phyloP scores from a whole-genome alignment of 2,329 filamentous ascomycete genomes.

The Annulohypoxylon truncatum region DNA sequence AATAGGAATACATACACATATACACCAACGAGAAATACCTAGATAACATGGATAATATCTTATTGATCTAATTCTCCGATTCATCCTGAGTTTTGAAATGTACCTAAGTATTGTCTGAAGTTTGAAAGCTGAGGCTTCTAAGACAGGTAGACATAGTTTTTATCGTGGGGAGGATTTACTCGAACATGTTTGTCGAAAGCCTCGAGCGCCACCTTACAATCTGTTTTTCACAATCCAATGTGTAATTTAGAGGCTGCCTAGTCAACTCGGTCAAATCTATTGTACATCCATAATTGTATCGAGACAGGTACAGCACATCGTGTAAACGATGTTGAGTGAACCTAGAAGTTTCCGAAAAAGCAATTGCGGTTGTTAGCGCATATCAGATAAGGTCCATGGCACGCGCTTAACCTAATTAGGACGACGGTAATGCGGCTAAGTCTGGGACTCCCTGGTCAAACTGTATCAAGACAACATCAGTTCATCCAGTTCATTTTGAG shows the following conservation, averaged over 20 bases:
- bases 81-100: neutral
- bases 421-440: constrained; percentile 34
- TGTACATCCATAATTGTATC: too few species aligned
- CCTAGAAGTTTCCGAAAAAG: neutral
- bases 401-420: constrained; percentile 14
- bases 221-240: too few species aligned
- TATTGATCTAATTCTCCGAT: neutral
- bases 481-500: neutral
- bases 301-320: too few species aligned
- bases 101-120: neutral
- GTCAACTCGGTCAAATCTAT: too few species aligned
- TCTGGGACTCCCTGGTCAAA: constrained; percentile 3
- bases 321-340: too few species aligned
- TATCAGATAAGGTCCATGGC: constrained; percentile 9
- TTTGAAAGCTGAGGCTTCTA: too few species aligned
- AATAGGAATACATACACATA: too few species aligned
- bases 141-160: neutral
- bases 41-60: too few species aligned
- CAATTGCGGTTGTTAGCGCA: constrained; percentile 12
- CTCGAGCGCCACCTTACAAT: too few species aligned
- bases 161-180: neutral
- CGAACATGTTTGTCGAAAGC: too few species aligned
- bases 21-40: too few species aligned
- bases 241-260: too few species aligned
- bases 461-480: constrained; percentile 23